A percentile compares a stretch with the other conserved stretches of the same genome.
phyloP scores from a whole-genome alignment of 139 green algal species.

The Haematococcus lacustris region DNA sequence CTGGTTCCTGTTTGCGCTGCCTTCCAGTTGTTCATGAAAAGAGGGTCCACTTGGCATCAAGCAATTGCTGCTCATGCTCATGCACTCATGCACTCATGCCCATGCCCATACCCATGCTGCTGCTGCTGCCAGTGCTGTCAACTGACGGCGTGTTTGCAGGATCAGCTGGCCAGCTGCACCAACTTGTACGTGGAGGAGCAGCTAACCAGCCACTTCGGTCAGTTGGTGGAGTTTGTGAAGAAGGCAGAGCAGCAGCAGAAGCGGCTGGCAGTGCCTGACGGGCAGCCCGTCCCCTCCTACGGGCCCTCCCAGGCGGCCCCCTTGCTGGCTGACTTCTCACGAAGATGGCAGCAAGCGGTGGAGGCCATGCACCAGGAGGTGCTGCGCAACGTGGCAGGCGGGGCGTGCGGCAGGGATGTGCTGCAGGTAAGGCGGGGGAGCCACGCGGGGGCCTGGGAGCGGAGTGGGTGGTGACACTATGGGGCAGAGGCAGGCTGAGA shows the following conservation, averaged over 20 bases:
- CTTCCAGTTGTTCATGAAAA: no score
- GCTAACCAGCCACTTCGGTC: slow-evolving; percentile 65
- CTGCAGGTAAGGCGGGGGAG: no score
- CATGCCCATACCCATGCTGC: no score
- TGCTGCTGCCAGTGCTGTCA: no score
- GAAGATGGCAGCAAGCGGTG: slow-evolving; percentile 68
- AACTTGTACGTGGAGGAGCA: slow-evolving; percentile 79
- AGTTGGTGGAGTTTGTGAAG: slow-evolving; percentile 71
- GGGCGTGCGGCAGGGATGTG: slow-evolving; percentile 57
- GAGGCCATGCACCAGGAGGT: slow-evolving; percentile 74
- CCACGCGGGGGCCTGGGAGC: no score
- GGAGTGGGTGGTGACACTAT: no score
- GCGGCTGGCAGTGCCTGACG: slow-evolving; percentile 42
- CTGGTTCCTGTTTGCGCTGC: no score
- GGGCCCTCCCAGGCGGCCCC: slow-evolving; percentile 38
- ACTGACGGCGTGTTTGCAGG: no score
- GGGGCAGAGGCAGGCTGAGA: no score
- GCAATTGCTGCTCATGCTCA: no score
- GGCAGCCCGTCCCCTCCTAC: slow-evolving; percentile 47
- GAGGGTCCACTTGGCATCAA: no score
- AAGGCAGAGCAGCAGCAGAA: slow-evolving; percentile 59
- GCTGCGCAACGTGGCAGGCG: slow-evolving; percentile 32
- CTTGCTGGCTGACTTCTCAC: slow-evolving; percentile 61
- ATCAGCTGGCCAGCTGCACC: slow-evolving; percentile 64
- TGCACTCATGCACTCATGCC: no score